Conservation (phyloP, 73 alveolate genomes). For the Paramecium octaurelia region DNA sequence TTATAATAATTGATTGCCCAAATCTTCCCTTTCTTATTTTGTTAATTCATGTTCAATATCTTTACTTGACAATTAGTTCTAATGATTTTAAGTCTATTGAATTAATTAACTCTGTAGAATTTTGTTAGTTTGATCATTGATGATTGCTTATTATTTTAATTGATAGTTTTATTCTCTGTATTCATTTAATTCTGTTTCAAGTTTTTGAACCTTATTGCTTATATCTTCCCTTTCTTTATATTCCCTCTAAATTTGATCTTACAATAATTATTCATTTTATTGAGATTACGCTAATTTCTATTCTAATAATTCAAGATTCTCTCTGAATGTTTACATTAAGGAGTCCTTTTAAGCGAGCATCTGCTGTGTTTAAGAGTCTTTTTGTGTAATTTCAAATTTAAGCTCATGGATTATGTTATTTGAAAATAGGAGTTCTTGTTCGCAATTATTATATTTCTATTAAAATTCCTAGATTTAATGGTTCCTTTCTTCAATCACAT, state of each 20-base stretch:
- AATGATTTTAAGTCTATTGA: neutral
- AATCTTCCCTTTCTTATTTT: neutral
- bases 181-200: neutral
- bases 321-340: neutral
- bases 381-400: neutral
- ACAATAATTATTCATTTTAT: neutral
- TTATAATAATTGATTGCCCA: neutral
- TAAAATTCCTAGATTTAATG: neutral
- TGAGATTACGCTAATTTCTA: neutral
- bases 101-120: neutral
- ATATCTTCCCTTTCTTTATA: neutral
- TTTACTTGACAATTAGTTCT: neutral
- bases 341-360: neutral
- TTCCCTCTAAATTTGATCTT: too few species aligned
- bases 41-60: neutral
- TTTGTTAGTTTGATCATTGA: neutral
- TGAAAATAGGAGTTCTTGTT: neutral
- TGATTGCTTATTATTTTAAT: neutral
- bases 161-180: neutral
- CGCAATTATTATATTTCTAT: neutral
- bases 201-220: neutral
- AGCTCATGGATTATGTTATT: neutral
- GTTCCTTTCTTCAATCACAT: neutral
- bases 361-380: neutral
- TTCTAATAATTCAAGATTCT: neutral